Evolutionary conservation across 2,329 filamentous ascomycete species (phyloP).

Genomic region (Trichoderma semiorbis): DNA sequence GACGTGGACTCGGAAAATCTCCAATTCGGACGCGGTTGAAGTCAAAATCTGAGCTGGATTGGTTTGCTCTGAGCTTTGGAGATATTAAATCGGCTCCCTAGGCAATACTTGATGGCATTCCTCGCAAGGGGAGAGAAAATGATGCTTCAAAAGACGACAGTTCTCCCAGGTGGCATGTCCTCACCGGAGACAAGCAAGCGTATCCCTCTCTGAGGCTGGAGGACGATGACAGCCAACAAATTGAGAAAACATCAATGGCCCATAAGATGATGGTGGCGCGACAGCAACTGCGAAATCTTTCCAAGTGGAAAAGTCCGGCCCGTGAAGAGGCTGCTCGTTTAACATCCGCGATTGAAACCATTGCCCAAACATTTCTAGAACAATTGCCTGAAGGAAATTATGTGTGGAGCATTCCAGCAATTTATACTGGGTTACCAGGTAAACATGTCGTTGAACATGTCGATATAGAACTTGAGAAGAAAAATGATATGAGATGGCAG

Average conservation of each 20-base stretch:
- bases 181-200: background rate
- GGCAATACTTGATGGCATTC: background rate
- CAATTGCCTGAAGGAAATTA: accelerated
- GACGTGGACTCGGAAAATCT: background rate
- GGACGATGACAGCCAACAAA: accelerated
- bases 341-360: slow-evolving; percentile 22
- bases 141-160: background rate
- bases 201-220: background rate
- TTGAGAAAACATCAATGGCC: background rate
- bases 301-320: background rate
- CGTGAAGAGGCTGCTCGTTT: slow-evolving; percentile 15
- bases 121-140: background rate
- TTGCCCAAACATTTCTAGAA: background rate
- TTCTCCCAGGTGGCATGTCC: background rate
- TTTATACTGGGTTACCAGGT: background rate
- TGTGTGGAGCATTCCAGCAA: background rate
- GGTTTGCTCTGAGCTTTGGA: background rate
- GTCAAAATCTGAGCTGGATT: background rate
- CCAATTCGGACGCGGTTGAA: background rate
- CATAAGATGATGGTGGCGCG: background rate
- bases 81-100: background rate
- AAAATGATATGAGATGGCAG: slow-evolving; percentile 21
- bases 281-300: accelerated
- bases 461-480: background rate
- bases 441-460: background rate